Evolutionary conservation across 2,329 filamentous ascomycete genomes (phyloP).

Genomic region (Salinomyces thailandicus): DNA sequence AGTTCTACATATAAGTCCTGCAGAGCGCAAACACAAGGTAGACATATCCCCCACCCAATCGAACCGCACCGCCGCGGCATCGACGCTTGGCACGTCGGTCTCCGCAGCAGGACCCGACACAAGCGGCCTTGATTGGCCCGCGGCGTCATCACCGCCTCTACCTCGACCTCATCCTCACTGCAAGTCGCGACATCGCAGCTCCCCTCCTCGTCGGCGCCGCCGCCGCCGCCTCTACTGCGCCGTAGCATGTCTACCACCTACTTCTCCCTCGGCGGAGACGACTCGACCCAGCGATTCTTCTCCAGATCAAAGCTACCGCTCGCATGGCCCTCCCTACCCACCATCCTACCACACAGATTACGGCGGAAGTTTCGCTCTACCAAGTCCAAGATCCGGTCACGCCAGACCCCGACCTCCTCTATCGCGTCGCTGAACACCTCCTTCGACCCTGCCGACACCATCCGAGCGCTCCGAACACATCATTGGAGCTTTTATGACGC

Average conservation of each 20-base stretch:
- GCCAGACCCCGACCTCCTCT: conserved; percentile 57
- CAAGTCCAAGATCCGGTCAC: conserved; percentile 54
- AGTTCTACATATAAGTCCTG: no score
- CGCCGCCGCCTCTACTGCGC: conserved; percentile 2
- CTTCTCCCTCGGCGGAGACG: conserved; percentile 21
- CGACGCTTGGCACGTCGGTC: no score
- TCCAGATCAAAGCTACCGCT: conserved; percentile 35
- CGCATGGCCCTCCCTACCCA: conserved; percentile 38
- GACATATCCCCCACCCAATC: no score
- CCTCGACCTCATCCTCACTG: neutral
- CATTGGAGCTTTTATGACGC: conserved; percentile 74
- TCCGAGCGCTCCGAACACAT: conserved; percentile 64
- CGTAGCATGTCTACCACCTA: conserved; percentile 16
- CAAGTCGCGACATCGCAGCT: neutral
- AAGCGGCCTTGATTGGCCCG: neutral
- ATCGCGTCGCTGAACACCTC: conserved; percentile 71
- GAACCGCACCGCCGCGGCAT: no score
- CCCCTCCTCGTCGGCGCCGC: neutral
- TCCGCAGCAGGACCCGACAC: no score
- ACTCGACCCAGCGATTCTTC: conserved; percentile 30
- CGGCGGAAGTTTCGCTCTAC: conserved; percentile 53
- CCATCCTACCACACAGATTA: conserved; percentile 52
- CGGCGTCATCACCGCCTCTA: neutral
- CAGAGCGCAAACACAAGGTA: no score
- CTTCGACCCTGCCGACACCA: conserved; percentile 66